phyloP scores from a whole-genome alignment of 805 yeast genomes.

The Metschnikowia peoriensis region DNA sequence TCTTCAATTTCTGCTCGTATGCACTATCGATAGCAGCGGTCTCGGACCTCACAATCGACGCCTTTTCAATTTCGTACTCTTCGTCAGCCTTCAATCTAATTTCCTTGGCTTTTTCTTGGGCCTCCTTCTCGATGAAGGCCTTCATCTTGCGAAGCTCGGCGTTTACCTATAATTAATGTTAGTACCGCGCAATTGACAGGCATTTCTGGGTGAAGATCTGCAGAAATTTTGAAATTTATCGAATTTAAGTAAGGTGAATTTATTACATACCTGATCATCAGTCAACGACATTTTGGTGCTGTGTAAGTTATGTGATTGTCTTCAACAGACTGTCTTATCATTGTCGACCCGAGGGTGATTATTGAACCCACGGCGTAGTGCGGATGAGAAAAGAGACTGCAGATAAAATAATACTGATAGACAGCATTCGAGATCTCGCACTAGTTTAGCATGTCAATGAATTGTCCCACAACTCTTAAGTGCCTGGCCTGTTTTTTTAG shows the following conservation, averaged over 20 bases:
- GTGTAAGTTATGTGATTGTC: slow-evolving; percentile 3
- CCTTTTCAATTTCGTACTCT: slow-evolving; percentile 97
- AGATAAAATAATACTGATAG: neutral
- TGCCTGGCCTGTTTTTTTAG: neutral
- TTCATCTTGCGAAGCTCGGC: slow-evolving; percentile 97
- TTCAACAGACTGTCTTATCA: slow-evolving; percentile 7
- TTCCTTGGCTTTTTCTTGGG: slow-evolving; percentile 97
- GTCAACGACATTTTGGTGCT: slow-evolving; percentile 27
- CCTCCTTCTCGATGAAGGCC: slow-evolving; percentile 97
- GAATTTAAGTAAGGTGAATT: neutral
- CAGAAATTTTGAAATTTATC: neutral
- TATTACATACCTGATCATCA: slow-evolving; percentile 28
- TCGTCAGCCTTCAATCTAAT: slow-evolving; percentile 95
- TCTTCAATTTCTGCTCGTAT: slow-evolving; percentile 81
- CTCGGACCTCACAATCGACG: slow-evolving; percentile 90
- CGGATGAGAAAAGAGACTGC: slow-evolving; percentile 11
- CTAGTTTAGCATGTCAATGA: neutral
- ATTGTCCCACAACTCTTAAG: neutral
- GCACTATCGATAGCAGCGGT: slow-evolving; percentile 80
- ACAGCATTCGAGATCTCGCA: neutral
- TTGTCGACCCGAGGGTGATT: slow-evolving; percentile 25
- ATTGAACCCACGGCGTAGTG: slow-evolving; percentile 16
- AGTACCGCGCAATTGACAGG: neutral
- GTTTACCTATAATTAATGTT: slow-evolving; percentile 57
- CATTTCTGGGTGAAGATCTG: no score